Conservation (phyloP, 495 filamentous ascomycete species). For the Penicillium paradoxum region DNA sequence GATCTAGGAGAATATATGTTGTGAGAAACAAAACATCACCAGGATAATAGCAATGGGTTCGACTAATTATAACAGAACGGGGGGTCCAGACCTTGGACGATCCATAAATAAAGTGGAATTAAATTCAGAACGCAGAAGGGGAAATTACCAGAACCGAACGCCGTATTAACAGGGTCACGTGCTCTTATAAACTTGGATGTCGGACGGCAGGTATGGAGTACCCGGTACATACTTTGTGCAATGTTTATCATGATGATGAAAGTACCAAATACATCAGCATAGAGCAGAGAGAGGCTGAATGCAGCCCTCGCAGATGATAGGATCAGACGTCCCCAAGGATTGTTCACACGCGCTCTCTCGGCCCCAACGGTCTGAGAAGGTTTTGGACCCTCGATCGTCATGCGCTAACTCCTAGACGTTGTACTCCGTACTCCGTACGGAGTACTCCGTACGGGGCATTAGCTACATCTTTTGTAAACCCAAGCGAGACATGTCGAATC, state of each 20-base stretch:
- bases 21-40: too few species aligned
- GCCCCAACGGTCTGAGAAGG: constrained; percentile 4
- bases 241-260: not conserved
- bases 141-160: not conserved
- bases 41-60: not conserved
- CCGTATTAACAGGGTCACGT: not conserved
- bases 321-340: not conserved
- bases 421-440: not conserved
- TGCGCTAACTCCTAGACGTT: constrained; percentile 6
- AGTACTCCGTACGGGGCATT: too few species aligned
- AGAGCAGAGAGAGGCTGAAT: not conserved
- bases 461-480: too few species aligned
- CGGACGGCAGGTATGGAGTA: not conserved
- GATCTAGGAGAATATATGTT: not conserved
- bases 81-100: not conserved
- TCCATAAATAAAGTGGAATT: not conserved
- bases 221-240: not conserved
- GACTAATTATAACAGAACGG: not conserved
- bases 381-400: constrained; percentile 19
- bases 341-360: not conserved
- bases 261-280: not conserved
- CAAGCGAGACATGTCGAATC: too few species aligned
- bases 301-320: not conserved
- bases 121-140: not conserved
- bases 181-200: not conserved